Base-by-base conservation (phyloP, 2,329 filamentous ascomycete species). In the Teratosphaeriaceae sp. region DNA sequence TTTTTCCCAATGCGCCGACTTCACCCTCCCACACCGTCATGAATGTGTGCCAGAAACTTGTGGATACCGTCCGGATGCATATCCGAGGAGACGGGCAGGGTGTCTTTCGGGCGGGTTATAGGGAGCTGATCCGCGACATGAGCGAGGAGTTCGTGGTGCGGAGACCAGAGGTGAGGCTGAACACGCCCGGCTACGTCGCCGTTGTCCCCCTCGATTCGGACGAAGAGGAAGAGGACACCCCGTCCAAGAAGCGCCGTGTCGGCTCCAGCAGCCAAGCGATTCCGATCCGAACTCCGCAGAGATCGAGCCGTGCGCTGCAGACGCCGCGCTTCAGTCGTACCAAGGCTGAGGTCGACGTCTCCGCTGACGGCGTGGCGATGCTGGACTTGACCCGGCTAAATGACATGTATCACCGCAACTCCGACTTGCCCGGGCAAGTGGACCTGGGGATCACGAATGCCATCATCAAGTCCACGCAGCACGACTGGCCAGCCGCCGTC, bases 1-100 rank as follows among this genome's bases (percentile, higher is more conserved):
- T 64, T 0, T 72, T 89, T 0, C 82, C 86, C 27, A 74, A 85
- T 0, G 82, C 84, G 0, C 64, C 64, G 0, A 64, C 69, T 0
- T 85, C 88, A 33, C 76, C 88, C 23, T 27, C 37, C 5, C 26
- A 39, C 37, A 24, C 22, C 3, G 73, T 94, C 0, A 73, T 74
- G 16, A 73, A 74, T 2, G 76, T 78, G 9, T 59, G 90, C 0
- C 67, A 70, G 11, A 66, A 66, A 0, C 81, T 90, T 47, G 73
- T 76, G 0, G 64, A 69, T 0, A 57, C 68, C 0, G 69, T 87
- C 1, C 68, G 73, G 3, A 64, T 67, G 0, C 67, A 79, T 1
- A 64, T 85, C 5, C 68, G 74, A 16, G 72, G 79, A 6, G 71
- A 73, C 0, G 58, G 58, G 1, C 55, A 60, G 0, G 46, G 58